These are phyloP conservation scores for Stentor roeselii DNA, from an alignment of 73 alveolate genomes.

Conservation along the genomic window DNA sequence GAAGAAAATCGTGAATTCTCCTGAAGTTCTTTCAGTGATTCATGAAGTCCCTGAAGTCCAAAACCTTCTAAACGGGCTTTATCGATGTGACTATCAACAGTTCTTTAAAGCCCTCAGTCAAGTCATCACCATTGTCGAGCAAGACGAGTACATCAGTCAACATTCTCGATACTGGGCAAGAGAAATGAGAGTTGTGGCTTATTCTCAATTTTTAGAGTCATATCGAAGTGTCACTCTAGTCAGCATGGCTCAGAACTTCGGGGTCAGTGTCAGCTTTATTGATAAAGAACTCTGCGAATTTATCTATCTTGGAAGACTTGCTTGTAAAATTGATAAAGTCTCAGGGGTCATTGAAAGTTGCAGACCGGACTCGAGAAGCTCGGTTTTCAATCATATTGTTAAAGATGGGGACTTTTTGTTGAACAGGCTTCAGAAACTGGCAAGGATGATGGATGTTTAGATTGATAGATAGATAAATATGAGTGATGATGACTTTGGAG, in stretches of 20 bases:
- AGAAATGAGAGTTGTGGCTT: slow-evolving; percentile 92
- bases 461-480: not conserved
- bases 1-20: slow-evolving; percentile 72
- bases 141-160: slow-evolving; percentile 72
- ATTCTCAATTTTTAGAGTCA: slow-evolving; percentile 77
- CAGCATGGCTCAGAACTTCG: slow-evolving; percentile 85
- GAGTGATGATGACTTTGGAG: slow-evolving; percentile 11
- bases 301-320: slow-evolving; percentile 84
- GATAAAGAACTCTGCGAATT: slow-evolving; percentile 90
- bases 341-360: slow-evolving; percentile 85
- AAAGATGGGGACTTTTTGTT: slow-evolving; percentile 73
- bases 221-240: slow-evolving; percentile 87
- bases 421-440: slow-evolving; percentile 71
- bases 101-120: slow-evolving; percentile 71
- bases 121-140: slow-evolving; percentile 62
- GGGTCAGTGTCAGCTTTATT: slow-evolving; percentile 64
- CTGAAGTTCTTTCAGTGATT: slow-evolving; percentile 76
- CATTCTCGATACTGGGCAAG: slow-evolving; percentile 82
- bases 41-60: slow-evolving; percentile 72
- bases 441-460: slow-evolving; percentile 67
- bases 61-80: slow-evolving; percentile 64
- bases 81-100: slow-evolving; percentile 68
- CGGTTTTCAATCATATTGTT: slow-evolving; percentile 46
- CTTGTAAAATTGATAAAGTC: slow-evolving; percentile 94
- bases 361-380: slow-evolving; percentile 65